Conservation (phyloP, 2,329 filamentous ascomycete genomes). For the Stachybotrys elegans region DNA sequence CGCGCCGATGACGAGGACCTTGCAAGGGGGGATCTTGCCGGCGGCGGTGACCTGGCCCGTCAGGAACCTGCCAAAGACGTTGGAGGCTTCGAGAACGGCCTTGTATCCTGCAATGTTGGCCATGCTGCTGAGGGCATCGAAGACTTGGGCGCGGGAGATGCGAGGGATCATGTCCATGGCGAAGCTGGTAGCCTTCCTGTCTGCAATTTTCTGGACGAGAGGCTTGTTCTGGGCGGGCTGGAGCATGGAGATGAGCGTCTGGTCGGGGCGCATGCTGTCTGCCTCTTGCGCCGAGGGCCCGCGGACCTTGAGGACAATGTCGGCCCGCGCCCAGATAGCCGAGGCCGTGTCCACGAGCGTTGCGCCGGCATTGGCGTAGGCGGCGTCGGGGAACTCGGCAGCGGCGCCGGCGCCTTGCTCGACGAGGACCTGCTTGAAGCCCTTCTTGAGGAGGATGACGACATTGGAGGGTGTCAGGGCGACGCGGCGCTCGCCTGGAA, state of each 20-base stretch:
- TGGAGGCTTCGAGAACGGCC: constrained; percentile 83
- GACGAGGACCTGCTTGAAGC: constrained; percentile 70
- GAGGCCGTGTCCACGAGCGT: constrained; percentile 64
- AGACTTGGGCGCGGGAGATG: constrained; percentile 83
- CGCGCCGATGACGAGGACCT: constrained; percentile 84
- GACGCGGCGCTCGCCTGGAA: constrained; percentile 72
- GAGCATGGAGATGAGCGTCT: constrained; percentile 76
- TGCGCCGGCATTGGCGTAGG: constrained; percentile 73
- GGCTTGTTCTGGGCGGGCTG: constrained; percentile 77
- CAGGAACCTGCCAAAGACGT: constrained; percentile 81
- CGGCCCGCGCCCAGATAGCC: constrained; percentile 66
- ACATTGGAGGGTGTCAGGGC: constrained; percentile 83
- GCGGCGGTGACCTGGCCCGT: constrained; percentile 89
- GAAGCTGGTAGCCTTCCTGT: constrained; percentile 68
- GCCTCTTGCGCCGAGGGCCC: constrained; percentile 68
- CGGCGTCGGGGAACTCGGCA: constrained; percentile 73
- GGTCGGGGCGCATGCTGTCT: constrained; percentile 59
- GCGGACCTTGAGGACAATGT: constrained; percentile 82
- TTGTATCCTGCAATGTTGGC: constrained; percentile 94
- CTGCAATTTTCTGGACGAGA: constrained; percentile 67
- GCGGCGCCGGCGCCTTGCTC: constrained; percentile 74
- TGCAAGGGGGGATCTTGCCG: constrained; percentile 84
- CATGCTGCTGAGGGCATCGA: constrained; percentile 88
- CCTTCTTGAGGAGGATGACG: constrained; percentile 76
- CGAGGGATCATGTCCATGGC: constrained; percentile 92